These are phyloP conservation scores for Lathyrus aphaca DNA, from an alignment of 306 rosid genomes.

Conservation along the genomic window DNA sequence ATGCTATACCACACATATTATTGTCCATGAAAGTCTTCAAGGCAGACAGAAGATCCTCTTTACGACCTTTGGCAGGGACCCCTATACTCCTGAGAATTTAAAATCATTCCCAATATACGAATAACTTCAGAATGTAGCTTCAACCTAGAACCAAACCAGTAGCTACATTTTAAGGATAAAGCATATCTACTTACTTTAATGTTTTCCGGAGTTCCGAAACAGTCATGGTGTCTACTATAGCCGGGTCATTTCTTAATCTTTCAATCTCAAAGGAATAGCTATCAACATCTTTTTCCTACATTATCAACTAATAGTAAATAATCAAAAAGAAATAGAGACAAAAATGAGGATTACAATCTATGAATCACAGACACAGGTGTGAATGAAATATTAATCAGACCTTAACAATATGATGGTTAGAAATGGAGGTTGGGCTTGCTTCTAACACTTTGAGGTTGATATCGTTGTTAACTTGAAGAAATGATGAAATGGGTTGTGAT, in stretches of 20 bases:
- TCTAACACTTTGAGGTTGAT: slow-evolving; percentile 48
- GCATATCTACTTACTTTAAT: slow-evolving; percentile 56
- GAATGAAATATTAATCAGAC: slow-evolving; percentile 38
- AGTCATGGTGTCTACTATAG: slow-evolving; percentile 69
- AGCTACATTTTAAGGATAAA: slow-evolving; percentile 1
- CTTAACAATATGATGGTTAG: slow-evolving; percentile 44
- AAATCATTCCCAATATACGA: slow-evolving; percentile 36
- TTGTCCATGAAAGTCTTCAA: slow-evolving; percentile 50
- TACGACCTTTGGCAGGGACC: slow-evolving; percentile 78
- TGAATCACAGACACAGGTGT: not conserved
- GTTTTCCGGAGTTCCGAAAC: slow-evolving; percentile 73
- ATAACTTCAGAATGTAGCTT: not conserved
- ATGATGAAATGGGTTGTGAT: slow-evolving; percentile 36
- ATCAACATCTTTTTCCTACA: slow-evolving; percentile 53
- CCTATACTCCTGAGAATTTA: slow-evolving; percentile 64
- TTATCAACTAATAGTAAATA: slow-evolving; percentile 33
- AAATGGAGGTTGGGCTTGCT: slow-evolving; percentile 38
- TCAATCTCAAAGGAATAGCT: slow-evolving; percentile 57
- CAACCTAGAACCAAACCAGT: slow-evolving; percentile 15
- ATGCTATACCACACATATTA: slow-evolving; percentile 56
- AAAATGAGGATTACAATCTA: not conserved
- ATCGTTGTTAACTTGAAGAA: slow-evolving; percentile 44
- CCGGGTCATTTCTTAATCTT: slow-evolving; percentile 62
- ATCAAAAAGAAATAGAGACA: not conserved
- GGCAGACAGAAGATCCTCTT: slow-evolving; percentile 75